Base-by-base conservation (phyloP, 345 rosid species). In the Ailanthus altissimus region DNA sequence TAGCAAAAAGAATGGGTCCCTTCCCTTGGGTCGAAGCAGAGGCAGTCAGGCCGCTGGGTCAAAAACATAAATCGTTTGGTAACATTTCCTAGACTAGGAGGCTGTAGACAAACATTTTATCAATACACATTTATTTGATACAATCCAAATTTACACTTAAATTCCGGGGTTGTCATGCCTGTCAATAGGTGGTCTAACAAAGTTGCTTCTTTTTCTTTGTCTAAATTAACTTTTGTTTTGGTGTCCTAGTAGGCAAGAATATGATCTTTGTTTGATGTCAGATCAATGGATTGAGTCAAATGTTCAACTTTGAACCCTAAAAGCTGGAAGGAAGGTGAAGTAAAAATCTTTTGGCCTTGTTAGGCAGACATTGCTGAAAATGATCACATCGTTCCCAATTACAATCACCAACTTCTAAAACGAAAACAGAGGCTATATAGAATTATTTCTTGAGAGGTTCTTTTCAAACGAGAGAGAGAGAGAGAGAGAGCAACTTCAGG, bases 81-180 rank as follows among this genome's bases (percentile, higher is more conserved):
- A 49, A 49, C 43, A 28, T 61, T 47, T 47, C 58, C 60, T 28
- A 47, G 6, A n/a, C 18, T 74, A 28, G 69, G 43, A 10, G 67
- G 57, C 76, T 46, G 8, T 10, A 73, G 60, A 46, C 67, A 72
- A 2, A 72, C 65, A 23, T 40, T n/a, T n/a, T n/a, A n/a, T n/a
- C n/a, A n/a, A n/a, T n/a, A n/a, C n/a, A 6, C 18, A 18, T 18
- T 20, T 18, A 46, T 15, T 21, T n/a, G 63, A 25, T 38, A 6
- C 23, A 9, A 8, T 71, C 46, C 49, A 40, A 53, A 36, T 71
- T 38, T n/a, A 8, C 12, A 16, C 32, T 70, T 16, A 50, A 53
- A n/a, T n/a, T 11, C 51, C 26, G 8, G 38, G 21, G 54, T 2
- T 45, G 2, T 25, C 38, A 40, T 13, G 13, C 6, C 16, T 45